Evolutionary conservation across 2,329 filamentous ascomycete species (phyloP), one percentile per base, ranked within the genome.

Genomic region (Aciculosporium take): DNA sequence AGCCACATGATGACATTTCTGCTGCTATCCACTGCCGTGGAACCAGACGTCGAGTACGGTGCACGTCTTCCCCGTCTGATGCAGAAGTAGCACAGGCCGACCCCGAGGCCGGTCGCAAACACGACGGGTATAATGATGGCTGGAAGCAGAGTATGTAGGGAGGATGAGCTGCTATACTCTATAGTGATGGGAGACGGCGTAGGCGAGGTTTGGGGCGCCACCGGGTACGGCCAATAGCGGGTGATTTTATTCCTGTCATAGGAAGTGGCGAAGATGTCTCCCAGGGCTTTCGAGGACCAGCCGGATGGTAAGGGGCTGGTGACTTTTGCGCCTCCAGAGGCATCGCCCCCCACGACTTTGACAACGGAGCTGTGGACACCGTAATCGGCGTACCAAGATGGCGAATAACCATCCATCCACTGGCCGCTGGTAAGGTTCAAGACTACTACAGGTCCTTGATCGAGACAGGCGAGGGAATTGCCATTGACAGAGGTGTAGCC

Each of bases 381-480:
- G 55, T 94, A 94, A n/a, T 71, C 60, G 20, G 67, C 67, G 55
- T 72, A 78, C 7, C 66, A 68, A 0, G 71, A 61, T 0, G 84
- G 81, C 31, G 78, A 74, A 55, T 89, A 94, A 2, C 69, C 67
- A 18, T 75, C 70, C 43, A 79, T 65, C 86, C 86, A 94, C 39
- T 69, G 53, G 1, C 78, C 68, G 28, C 71, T 74, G 8, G 75
- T 81, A 39, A 87, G 64, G 53, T 93, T 87, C 62, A 86, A 89
- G 21, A 85, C 69, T 35, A 76, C 66, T 28, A 84, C 58, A 1
- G 71, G 63, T 5, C 64, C 59, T n/a, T 67, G 64, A 0, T 64
- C 60, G 1, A 82, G 56, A 43, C 76, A 82, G 0, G 45, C 46
- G 0, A 53, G 42, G 0, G 36, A 32, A 1, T 5, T 23, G 1